Evolutionary conservation across 306 rosid genomes (phyloP).

Genomic region (Corylus americana): DNA sequence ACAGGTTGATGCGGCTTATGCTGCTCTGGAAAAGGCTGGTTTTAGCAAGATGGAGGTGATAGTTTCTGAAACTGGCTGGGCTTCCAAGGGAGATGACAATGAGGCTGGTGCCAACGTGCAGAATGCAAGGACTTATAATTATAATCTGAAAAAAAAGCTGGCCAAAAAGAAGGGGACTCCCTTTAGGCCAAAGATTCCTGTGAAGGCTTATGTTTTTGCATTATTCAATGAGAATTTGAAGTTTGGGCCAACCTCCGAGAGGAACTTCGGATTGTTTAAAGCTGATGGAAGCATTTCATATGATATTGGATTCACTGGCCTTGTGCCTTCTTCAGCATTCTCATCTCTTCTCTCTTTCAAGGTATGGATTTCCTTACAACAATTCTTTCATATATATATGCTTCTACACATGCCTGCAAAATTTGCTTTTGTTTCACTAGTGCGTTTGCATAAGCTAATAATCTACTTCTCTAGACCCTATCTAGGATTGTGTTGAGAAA

Average conservation of each 20-base stretch:
- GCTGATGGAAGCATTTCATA: slow-evolving; percentile 90
- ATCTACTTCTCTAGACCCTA: no score
- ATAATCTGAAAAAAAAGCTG: slow-evolving; percentile 54
- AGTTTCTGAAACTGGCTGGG: slow-evolving; percentile 96
- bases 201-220: slow-evolving; percentile 78
- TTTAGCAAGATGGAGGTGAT: slow-evolving; percentile 69
- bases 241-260: slow-evolving; percentile 87
- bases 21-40: slow-evolving; percentile 80
- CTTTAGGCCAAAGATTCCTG: slow-evolving; percentile 61
- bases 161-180: slow-evolving; percentile 90
- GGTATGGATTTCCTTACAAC: slow-evolving; percentile 33
- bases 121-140: slow-evolving; percentile 71
- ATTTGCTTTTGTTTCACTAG: no score
- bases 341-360: slow-evolving; percentile 66
- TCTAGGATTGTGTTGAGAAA: no score
- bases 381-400: no score
- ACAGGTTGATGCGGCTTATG: slow-evolving; percentile 78
- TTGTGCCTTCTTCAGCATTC: slow-evolving; percentile 62
- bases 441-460: no score
- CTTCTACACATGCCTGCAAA: no score
- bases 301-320: slow-evolving; percentile 85
- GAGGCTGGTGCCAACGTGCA: slow-evolving; percentile 67
- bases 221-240: slow-evolving; percentile 90
- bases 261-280: slow-evolving; percentile 89
- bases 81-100: slow-evolving; percentile 65